A percentile compares a stretch with the other conserved stretches of the same genome.
Evolutionary conservation across 208 protist genomes (phyloP).

Genomic region (Leishmania arabica): DNA sequence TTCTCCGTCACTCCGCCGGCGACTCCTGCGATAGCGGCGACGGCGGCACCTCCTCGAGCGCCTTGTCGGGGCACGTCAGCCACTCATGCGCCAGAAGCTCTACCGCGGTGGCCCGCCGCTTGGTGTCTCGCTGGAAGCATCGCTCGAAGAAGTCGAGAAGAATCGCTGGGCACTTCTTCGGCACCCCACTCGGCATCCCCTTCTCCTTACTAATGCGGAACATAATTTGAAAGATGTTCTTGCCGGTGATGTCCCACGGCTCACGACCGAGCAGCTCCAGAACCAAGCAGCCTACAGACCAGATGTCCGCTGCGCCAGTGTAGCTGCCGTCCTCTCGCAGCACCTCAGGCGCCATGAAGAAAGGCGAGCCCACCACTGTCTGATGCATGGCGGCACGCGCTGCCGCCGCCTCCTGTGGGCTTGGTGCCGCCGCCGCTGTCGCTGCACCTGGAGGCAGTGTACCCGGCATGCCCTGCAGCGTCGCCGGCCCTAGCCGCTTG

Average conservation of each 20-base stretch:
- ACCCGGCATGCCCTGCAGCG: slow-evolving; percentile 12
- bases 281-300: slow-evolving; percentile 88
- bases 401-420: not conserved
- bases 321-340: slow-evolving; percentile 68
- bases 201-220: slow-evolving; percentile 73
- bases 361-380: slow-evolving; percentile 82
- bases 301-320: slow-evolving; percentile 79
- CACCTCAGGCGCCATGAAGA: slow-evolving; percentile 93
- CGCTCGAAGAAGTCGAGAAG: slow-evolving; percentile 68
- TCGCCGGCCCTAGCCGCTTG: slow-evolving; percentile 74
- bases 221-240: slow-evolving; percentile 83
- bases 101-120: slow-evolving; percentile 58
- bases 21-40: not conserved
- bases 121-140: slow-evolving; percentile 73
- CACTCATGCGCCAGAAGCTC: slow-evolving; percentile 77
- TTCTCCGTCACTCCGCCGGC: not conserved
- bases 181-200: slow-evolving; percentile 77
- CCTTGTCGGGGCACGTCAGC: slow-evolving; percentile 73
- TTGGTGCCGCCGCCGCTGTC: not conserved
- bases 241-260: slow-evolving; percentile 61
- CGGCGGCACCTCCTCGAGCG: slow-evolving; percentile 72
- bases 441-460: not conserved
- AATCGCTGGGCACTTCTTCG: slow-evolving; percentile 50
- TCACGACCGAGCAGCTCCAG: slow-evolving; percentile 85
- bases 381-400: slow-evolving; percentile 53